Base-by-base conservation (phyloP, 176 grass and related monocot species). In the Avena eriantha region DNA sequence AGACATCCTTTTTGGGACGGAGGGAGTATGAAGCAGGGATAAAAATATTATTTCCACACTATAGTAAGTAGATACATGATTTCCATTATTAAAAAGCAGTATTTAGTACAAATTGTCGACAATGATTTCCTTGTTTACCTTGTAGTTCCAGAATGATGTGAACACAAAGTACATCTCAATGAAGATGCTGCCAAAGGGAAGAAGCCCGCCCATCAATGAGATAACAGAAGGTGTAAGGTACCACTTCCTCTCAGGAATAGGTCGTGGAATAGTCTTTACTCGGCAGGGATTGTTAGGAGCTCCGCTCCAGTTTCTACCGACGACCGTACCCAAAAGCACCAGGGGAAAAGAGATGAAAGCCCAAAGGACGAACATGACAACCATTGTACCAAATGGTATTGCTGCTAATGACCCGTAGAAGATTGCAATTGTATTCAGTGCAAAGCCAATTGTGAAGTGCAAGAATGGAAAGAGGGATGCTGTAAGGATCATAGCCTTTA, bases 161-260 rank as follows among this genome's bases (percentile, higher is more conserved):
- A 98, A 98, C 60, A 98, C 95, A 78, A 98, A 98, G 78, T 98
- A 98, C 95, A 98, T 98, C 86, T 98, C 95, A 78, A 98, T 98
- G 83, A 98, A 98, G 69, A 98, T 98, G 34, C 95, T 98, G 33
- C 95, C 95, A 87, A 98, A 98, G 14, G 95, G 95, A 92, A 98
- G 93, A 54, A 98, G 85, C 18, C 95, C 95, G 76, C 95, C 95
- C 93, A 98, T 95, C 58, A 98, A 85, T 43, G 95, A 89, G 88
- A 98, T 91, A 35, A 98, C 83, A n/a, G 89, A 89, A 80, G 95
- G 93, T 26, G 93, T 98, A 77, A 98, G 95, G 79, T 98, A 98
- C 95, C 95, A 98, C 68, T 95, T 98, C 93, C 93, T 95, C 73
- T 95, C 95, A 54, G 95, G 95, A 77, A 98, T 98, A 31, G 93